phyloP scores from a whole-genome alignment of 1,139 yeast genomes.

The Fermentozyma sake region DNA sequence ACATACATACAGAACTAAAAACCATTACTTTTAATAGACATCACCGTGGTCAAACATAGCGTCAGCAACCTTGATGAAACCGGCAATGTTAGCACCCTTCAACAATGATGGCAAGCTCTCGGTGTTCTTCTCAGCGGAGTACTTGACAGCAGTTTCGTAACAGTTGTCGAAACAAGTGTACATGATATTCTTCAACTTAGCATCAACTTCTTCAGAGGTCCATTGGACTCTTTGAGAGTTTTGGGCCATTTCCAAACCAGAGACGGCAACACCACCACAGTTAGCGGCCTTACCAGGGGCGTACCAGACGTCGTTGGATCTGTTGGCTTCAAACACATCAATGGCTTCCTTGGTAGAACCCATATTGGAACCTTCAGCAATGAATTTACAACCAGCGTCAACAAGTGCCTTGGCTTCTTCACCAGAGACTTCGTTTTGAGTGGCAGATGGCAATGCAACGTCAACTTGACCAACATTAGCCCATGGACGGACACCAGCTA shows the following conservation, averaged over 20 bases:
- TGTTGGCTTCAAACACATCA: constrained; percentile 85
- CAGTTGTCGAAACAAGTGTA: constrained; percentile 89
- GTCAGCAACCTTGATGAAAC: constrained; percentile 96
- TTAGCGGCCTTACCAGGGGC: constrained; percentile 99
- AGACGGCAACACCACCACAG: constrained; percentile 99
- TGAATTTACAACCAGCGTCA: constrained; percentile 85
- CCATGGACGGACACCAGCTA: constrained; percentile 97
- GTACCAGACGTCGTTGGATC: constrained; percentile 84
- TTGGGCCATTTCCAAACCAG: constrained; percentile 99
- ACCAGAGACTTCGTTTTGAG: constrained; percentile 96
- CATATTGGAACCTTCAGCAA: constrained; percentile 99
- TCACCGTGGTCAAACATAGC: constrained; percentile 99
- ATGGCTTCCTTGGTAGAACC: constrained; percentile 98
- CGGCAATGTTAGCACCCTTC: constrained; percentile 98
- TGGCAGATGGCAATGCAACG: constrained; percentile 96
- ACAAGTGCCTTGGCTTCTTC: constrained; percentile 94
- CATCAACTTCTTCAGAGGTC: constrained; percentile 16
- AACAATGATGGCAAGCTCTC: constrained; percentile 78
- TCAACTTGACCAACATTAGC: constrained; percentile 85
- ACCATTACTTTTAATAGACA: constrained; percentile 39
- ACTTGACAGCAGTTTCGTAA: constrained; percentile 78
- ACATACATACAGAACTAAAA: no score
- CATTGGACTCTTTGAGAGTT: constrained; percentile 81
- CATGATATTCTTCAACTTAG: constrained; percentile 59
- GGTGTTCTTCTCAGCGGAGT: constrained; percentile 65